Conservation (phyloP, 345 rosid species). For the Arabis hirsuta region DNA sequence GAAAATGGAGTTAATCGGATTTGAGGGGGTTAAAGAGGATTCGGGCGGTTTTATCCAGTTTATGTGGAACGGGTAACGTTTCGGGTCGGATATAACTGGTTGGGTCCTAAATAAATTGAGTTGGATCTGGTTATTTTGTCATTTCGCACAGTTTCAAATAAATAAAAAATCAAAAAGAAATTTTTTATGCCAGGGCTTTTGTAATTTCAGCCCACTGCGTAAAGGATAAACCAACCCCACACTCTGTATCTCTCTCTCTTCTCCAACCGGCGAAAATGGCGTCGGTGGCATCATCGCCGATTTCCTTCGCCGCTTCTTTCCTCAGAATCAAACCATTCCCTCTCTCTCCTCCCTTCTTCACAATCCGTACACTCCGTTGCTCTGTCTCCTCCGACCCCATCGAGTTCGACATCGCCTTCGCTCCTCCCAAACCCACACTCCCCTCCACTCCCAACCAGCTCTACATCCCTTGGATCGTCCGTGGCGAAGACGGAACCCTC, state of each 20-base stretch:
- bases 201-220: too few species aligned
- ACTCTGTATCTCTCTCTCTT: neutral
- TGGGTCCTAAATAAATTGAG: too few species aligned
- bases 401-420: conserved; percentile 82
- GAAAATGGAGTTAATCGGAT: too few species aligned
- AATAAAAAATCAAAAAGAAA: too few species aligned
- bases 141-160: too few species aligned
- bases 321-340: conserved; percentile 43
- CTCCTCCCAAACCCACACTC: conserved; percentile 70
- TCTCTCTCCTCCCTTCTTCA: conserved; percentile 44
- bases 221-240: too few species aligned
- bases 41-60: too few species aligned
- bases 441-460: conserved; percentile 49
- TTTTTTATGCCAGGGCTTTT: too few species aligned
- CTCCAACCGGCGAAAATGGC: conserved; percentile 48
- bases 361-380: conserved; percentile 50
- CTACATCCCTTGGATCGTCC: conserved; percentile 89
- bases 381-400: conserved; percentile 46
- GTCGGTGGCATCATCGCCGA: conserved; percentile 46
- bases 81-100: too few species aligned
- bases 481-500: conserved; percentile 86
- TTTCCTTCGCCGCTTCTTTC: conserved; percentile 49
- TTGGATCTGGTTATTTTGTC: too few species aligned
- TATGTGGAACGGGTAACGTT: too few species aligned
- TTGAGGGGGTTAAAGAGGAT: too few species aligned